Percentiles rank a stretch among this genome's conserved stretches.
These are phyloP conservation scores for Globisporangium splendens DNA, from an alignment of 352 stramenopile genomes.

Conservation along the genomic window DNA sequence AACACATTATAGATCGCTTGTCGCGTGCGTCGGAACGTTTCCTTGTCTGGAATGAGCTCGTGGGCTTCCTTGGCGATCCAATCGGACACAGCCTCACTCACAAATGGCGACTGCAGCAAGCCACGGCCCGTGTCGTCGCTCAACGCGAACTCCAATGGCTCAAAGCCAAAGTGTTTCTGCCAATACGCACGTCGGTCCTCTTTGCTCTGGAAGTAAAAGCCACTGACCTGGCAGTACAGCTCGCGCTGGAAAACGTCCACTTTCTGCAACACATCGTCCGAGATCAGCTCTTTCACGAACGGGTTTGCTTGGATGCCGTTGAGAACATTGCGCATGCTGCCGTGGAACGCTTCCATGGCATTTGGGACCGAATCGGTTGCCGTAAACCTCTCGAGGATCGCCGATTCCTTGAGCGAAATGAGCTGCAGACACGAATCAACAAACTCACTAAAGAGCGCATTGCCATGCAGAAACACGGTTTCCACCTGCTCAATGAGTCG, in stretches of 20 bases:
- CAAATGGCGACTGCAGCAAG: slow-evolving; percentile 37
- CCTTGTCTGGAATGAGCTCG: slow-evolving; percentile 57
- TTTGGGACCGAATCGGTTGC: slow-evolving; percentile 61
- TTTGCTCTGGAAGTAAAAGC: slow-evolving; percentile 58
- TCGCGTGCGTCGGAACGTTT: slow-evolving; percentile 51
- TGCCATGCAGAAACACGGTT: slow-evolving; percentile 67
- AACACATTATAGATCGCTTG: slow-evolving; percentile 72
- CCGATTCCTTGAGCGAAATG: slow-evolving; percentile 33
- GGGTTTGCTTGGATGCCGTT: slow-evolving; percentile 63
- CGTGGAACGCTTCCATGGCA: slow-evolving; percentile 73
- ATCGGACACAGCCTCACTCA: slow-evolving; percentile 34
- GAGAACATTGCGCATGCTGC: slow-evolving; percentile 67
- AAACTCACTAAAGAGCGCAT: slow-evolving; percentile 58
- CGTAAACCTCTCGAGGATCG: slow-evolving; percentile 37
- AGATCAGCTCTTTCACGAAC: slow-evolving; percentile 63
- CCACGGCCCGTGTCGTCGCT: slow-evolving; percentile 1
- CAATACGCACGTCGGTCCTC: slow-evolving; percentile 49
- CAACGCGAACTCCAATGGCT: slow-evolving; percentile 24
- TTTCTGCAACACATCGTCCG: slow-evolving; percentile 44
- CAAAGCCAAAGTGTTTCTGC: slow-evolving; percentile 63
- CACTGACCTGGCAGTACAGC: slow-evolving; percentile 73
- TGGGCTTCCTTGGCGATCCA: slow-evolving; percentile 50
- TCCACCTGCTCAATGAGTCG: slow-evolving; percentile 72
- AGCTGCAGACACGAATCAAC: slow-evolving; percentile 51
- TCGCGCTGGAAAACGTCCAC: slow-evolving; percentile 59